Evolutionary conservation across 805 yeast species (phyloP), one percentile per base, ranked within the genome.

Genomic region (Kuraishia piskuri): DNA sequence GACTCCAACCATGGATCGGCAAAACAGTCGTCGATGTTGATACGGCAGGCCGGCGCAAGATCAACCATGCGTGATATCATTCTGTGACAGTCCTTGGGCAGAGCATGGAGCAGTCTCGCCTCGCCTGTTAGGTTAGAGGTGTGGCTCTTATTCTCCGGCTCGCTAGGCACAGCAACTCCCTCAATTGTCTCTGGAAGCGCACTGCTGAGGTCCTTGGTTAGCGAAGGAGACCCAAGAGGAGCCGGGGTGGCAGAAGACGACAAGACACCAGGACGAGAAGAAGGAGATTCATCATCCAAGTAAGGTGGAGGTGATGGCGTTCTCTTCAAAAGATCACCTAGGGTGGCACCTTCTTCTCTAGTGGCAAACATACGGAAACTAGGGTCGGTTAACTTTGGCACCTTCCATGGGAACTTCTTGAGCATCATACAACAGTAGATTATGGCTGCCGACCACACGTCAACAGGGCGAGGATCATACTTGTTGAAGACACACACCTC

Each of bases 361-460:
- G 88, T 80, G 48, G 92, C 86, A 66, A 88, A 91, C 59, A 88
- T 67, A 68, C 87, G 88, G 71, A 90, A 91, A 56, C 94, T 84
- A 59, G 83, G 80, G 68, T 90, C 97, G 51, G 85, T 75, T 51
- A 83, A 68, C 63, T 88, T 86, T 8, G 97, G 97, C 7, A 89
- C 88, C 65, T 89, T 90, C 97, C 97, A 90, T 8, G 97, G 97
- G 70, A 90, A 90, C 70, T 90, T 87, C 64, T 89, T 86, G 66
- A 90, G 74, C 55, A 88, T 80, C 96, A 90, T 90, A 72, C 97
- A 90, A 59, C 96, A 88, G 68, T 87, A 88, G 50, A 90, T 88
- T 55, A 90, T 89, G 8, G 96, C 96, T 36, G 83, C 83, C 6
- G 96, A 88, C 97, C 97, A 90, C 49, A 90, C 81, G 71, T 90